Base-by-base conservation (phyloP, 225 moss, liverwort and hornwort species). In the Anthoceros angustus region DNA sequence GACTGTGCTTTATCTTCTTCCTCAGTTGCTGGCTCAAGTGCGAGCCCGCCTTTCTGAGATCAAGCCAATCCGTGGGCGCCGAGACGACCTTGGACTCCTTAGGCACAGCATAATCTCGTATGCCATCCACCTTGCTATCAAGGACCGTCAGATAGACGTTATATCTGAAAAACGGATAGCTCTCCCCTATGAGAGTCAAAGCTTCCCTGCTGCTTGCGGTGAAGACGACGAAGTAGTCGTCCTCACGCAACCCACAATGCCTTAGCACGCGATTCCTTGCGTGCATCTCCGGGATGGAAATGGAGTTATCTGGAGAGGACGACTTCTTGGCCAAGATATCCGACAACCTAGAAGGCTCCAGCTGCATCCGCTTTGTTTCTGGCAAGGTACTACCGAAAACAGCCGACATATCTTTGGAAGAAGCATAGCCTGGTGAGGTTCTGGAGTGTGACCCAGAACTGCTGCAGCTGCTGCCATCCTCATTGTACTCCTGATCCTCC, bases 91-190 rank as follows among this genome's bases (percentile, higher is more conserved):
- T 76, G 21, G 76, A 72, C 20, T 72, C 76, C 65, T 72, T 72
- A 5, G 68, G 72, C 0, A 65, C 41, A 0, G 76, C 72, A 20
- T 65, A 76, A 7, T 69, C 76, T 12, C 76, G 72, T 62, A 76
- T 76, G 69, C n/a, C 62, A 40, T 72, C 72, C 4, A 43, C 38
- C 14, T 70, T 69, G 41, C 65, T 62, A 32, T 66, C 72, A 46
- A 76, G 45, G 12, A 76, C 50, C 5, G 72, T 76, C 72, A 76
- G 72, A 42, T 76, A 76, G 62, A 64, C 69, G 48, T 72, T 76
- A 7, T 76, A 76, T 41, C 72, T 72, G 39, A 76, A 76, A 63
- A 76, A 76, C 38, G 76, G 76, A 63, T 72, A 76, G 21, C 72
- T 72, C 66, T 76, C 76, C 6, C 69, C 76, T 4, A 76, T 69